Percentiles rank a stretch among this genome's conserved stretches.
phyloP scores from a whole-genome alignment of 495 filamentous ascomycete genomes.

The Penicillium chermesinum region DNA sequence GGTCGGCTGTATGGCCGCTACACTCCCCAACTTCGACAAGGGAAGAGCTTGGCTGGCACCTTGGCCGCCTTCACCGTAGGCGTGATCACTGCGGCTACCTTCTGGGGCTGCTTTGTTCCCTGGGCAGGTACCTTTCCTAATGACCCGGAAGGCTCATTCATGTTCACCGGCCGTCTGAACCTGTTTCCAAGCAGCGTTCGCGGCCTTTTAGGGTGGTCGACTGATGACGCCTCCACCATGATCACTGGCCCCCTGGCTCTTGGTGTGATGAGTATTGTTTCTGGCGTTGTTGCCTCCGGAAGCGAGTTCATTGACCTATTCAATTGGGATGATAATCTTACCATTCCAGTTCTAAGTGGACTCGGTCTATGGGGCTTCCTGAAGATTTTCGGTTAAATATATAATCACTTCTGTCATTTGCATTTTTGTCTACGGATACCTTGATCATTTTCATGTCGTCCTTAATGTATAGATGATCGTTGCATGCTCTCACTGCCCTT shows the following conservation, averaged over 20 bases:
- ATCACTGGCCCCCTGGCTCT: constrained; percentile 66
- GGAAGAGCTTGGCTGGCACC: constrained; percentile 89
- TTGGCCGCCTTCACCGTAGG: constrained; percentile 78
- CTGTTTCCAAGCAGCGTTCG: constrained; percentile 54
- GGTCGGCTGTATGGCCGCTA: constrained; percentile 79
- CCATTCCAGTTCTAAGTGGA: constrained; percentile 88
- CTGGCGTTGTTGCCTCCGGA: constrained; percentile 76
- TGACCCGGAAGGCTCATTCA: constrained; percentile 63
- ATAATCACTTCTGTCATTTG: neutral
- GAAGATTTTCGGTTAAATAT: constrained; percentile 69
- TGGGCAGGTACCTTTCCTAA: constrained; percentile 59
- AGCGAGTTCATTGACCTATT: constrained; percentile 90
- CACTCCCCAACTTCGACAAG: constrained; percentile 74
- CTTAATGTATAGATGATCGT: neutral
- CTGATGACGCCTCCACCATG: constrained; percentile 37
- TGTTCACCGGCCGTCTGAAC: constrained; percentile 70
- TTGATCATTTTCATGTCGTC: too few relatives aligned
- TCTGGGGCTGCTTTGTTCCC: constrained; percentile 84
- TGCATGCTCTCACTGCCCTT: neutral
- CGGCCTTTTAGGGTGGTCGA: constrained; percentile 40
- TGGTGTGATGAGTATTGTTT: constrained; percentile 79
- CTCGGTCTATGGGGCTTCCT: constrained; percentile 90
- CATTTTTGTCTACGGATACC: neutral
- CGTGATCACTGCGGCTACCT: constrained; percentile 70
- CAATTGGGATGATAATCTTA: constrained; percentile 94